Base-by-base conservation (phyloP, 306 rosid genomes). In the Pyrus betulifolia region DNA sequence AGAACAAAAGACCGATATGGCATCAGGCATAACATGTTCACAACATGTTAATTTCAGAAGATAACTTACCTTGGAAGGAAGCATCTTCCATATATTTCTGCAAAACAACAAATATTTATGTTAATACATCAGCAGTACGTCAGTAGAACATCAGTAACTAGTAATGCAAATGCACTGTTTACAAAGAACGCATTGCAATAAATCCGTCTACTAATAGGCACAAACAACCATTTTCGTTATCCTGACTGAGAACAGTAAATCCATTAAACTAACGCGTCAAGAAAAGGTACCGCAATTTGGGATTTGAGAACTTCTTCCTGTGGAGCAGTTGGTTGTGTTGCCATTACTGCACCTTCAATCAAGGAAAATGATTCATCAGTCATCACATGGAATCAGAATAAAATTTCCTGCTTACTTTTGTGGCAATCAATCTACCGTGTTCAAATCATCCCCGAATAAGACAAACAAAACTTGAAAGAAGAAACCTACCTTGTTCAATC, bases 21-120 rank as follows among this genome's bases (percentile, higher is more conserved):
- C 60, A 44, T 51, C 63, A 76, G 27, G 69, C 51, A 59, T n/a
- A 58, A 65, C 28, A 23, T 4, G 72, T 40, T 46, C 18, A 11
- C 46, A 75, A 14, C 1, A 22, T 40, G 14, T 18, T 38, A 11
- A 25, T 63, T 35, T 28, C 52, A 67, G 55, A 51, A 28, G 31
- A 58, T 28, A 6, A 58, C 72, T 72, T 82, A 92, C 98, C 97
- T 78, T 90, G 97, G 87, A 94, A 94, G 78, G 96, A 86, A 82
- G 96, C 82, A 83, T 94, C 97, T 80, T 88, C 96, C 96, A 91
- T 90, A 76, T 87, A 94, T 82, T 80, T 85, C 98, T 90, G 95
- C 89, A 79, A 72, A 76, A 81, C 75, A 83, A 70, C 17, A 82
- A 74, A 73, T 70, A 14, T 52, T 45, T 70, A 58, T 40, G 75